Percentiles rank a stretch among this genome's conserved stretches.
These are phyloP conservation scores for Phytophthora kernoviae DNA, from an alignment of 352 stramenopile species.

Conservation along the genomic window DNA sequence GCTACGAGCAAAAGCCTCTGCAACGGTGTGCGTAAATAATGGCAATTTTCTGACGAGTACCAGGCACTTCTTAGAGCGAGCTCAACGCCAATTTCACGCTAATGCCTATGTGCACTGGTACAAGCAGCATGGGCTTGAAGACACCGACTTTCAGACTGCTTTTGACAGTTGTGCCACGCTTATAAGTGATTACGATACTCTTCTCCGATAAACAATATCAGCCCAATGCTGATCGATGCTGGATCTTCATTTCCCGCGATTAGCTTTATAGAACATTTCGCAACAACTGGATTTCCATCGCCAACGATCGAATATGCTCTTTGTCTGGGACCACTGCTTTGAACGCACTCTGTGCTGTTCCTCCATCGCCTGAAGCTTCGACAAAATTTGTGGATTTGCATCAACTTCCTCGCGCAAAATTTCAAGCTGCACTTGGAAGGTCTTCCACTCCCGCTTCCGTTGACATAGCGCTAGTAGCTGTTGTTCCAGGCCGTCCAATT, in stretches of 20 bases:
- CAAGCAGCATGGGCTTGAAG: constrained; percentile 60
- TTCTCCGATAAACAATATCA: constrained; percentile 38
- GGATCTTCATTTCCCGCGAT: no score
- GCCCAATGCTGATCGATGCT: no score
- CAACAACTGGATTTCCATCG: constrained; percentile 30
- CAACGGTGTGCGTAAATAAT: constrained; percentile 58
- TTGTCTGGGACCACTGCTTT: constrained; percentile 35
- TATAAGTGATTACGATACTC: constrained; percentile 44
- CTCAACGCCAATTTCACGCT: constrained; percentile 47
- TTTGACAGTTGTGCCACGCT: constrained; percentile 49
- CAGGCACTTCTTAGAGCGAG: constrained; percentile 46
- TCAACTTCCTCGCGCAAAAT: constrained; percentile 15
- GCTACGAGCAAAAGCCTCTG: constrained; percentile 31
- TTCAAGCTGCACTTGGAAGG: constrained; percentile 32
- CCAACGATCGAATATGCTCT: constrained; percentile 22
- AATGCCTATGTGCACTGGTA: constrained; percentile 69
- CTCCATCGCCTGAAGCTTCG: constrained; percentile 24
- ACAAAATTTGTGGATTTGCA: constrained; percentile 11
- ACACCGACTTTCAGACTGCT: constrained; percentile 46
- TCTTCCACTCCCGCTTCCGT: constrained; percentile 38
- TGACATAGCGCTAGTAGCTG: constrained; percentile 25
- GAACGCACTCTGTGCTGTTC: constrained; percentile 18
- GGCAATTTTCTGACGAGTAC: constrained; percentile 48
- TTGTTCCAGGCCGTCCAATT: constrained; percentile 36
- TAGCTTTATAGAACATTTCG: constrained; percentile 18